Conservation (phyloP, 2,329 filamentous ascomycete genomes). For the Lachnellula subtilissima region DNA sequence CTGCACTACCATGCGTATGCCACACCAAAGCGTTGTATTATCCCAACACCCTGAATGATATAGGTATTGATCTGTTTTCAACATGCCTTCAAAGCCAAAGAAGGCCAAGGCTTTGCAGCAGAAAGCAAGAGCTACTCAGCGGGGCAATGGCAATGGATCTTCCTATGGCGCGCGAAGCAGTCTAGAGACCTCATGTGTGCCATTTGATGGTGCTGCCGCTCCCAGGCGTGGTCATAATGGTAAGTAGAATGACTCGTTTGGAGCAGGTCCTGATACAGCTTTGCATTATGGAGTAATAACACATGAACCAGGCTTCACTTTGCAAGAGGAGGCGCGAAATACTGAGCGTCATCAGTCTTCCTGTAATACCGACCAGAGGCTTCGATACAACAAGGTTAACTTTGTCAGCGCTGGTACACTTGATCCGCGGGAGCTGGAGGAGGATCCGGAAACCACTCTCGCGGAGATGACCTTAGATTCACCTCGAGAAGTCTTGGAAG, state of each 20-base stretch:
- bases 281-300: neutral
- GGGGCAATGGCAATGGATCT: conserved; percentile 8
- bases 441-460: conserved; percentile 27
- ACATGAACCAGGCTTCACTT: conserved; percentile 23
- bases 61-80: neutral
- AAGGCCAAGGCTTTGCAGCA: neutral
- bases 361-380: conserved; percentile 43
- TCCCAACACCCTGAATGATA: neutral
- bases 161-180: neutral
- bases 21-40: neutral
- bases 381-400: conserved; percentile 50
- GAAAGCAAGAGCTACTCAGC: conserved; percentile 1
- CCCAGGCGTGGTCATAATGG: conserved; percentile 14
- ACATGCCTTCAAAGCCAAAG: conserved; percentile 3
- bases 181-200: conserved; percentile 16
- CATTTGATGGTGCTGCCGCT: conserved; percentile 17
- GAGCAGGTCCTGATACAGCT: neutral
- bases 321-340: conserved; percentile 55
- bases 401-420: conserved; percentile 58
- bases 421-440: conserved; percentile 28
- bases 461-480: conserved; percentile 22
- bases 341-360: conserved; percentile 45
- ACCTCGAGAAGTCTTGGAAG: neutral
- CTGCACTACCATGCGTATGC: neutral
- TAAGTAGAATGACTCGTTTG: conserved; percentile 5